A percentile compares a stretch with the other conserved stretches of the same genome.
phyloP scores from a whole-genome alignment of 202 grass and related monocot genomes.

The Cymbopogon flexuosus region DNA sequence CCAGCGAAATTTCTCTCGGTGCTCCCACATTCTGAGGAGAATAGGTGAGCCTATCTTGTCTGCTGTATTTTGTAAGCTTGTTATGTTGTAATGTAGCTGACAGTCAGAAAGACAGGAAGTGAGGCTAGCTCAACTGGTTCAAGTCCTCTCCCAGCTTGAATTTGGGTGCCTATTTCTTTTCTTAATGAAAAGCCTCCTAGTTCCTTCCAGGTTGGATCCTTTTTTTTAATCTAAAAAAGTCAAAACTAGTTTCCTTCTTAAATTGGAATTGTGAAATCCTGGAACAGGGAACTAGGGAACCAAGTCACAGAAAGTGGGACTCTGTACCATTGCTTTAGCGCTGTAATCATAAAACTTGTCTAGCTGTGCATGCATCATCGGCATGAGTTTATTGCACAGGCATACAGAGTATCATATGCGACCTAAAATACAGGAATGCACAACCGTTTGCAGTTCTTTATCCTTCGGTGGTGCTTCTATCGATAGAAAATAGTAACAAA shows the following conservation, averaged over 20 bases:
- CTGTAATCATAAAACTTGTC: not conserved
- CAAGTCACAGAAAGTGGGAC: not conserved
- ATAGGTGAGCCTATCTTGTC: constrained; percentile 47
- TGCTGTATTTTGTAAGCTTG: not conserved
- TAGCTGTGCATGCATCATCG: not conserved
- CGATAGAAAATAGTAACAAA: not conserved
- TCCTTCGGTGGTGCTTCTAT: not conserved
- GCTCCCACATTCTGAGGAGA: constrained; percentile 83
- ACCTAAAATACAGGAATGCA: not conserved
- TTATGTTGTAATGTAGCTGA: not conserved
- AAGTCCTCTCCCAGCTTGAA: not conserved
- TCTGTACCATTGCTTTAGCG: not conserved
- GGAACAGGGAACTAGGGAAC: not conserved
- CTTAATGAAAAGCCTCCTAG: not conserved
- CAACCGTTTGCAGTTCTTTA: not conserved
- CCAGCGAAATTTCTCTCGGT: constrained; percentile 71
- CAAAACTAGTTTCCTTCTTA: not conserved
- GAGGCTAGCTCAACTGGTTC: not conserved
- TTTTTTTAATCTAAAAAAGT: not conserved
- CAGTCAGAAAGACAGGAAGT: not conserved
- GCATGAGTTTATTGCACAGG: not conserved
- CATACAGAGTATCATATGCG: not conserved
- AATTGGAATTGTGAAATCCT: not conserved
- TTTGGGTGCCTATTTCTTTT: not conserved
- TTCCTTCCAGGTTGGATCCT: not conserved